Evolutionary conservation across 148 eudicot species (phyloP).

Genomic region (Limonium bicolor): DNA sequence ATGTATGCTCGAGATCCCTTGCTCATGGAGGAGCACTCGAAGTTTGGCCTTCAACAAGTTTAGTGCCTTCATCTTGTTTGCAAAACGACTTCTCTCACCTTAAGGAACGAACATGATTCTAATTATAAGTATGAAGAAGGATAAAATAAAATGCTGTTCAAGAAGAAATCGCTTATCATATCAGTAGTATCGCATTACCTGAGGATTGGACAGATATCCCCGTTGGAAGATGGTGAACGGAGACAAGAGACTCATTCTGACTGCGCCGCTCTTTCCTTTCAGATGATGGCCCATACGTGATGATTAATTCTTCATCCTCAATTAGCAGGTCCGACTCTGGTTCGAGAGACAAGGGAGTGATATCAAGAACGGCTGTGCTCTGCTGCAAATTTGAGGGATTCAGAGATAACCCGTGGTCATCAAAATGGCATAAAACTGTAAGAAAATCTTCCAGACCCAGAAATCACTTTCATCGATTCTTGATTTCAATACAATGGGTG

Average conservation of each 20-base stretch:
- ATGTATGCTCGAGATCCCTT: constrained; percentile 24
- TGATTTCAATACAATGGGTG: too few species aligned
- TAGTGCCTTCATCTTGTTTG: constrained; percentile 76
- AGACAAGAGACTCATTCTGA: constrained; percentile 17
- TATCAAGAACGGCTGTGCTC: constrained; percentile 53
- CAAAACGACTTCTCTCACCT: constrained; percentile 76
- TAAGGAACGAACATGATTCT: too few species aligned
- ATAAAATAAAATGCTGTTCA: too few species aligned
- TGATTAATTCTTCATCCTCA: constrained; percentile 39
- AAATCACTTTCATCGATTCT: too few species aligned
- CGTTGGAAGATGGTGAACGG: constrained; percentile 55
- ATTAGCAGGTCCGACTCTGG: constrained; percentile 30
- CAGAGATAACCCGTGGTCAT: too few species aligned
- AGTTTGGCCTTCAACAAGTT: constrained; percentile 77
- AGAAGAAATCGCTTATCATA: too few species aligned
- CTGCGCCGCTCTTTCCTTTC: constrained; percentile 6
- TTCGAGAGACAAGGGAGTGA: constrained; percentile 70
- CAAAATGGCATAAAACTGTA: too few species aligned
- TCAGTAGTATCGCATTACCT: constrained; percentile 44
- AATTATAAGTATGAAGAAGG: too few species aligned
- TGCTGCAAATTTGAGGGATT: constrained; percentile 23
- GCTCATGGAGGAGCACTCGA: constrained; percentile 35
- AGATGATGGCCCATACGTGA: constrained; percentile 22
- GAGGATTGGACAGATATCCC: constrained; percentile 64
- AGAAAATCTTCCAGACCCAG: too few species aligned